These are phyloP conservation scores for Saccharomyces uvarum DNA, from an alignment of 1,139 yeast genomes.

Conservation along the genomic window DNA sequence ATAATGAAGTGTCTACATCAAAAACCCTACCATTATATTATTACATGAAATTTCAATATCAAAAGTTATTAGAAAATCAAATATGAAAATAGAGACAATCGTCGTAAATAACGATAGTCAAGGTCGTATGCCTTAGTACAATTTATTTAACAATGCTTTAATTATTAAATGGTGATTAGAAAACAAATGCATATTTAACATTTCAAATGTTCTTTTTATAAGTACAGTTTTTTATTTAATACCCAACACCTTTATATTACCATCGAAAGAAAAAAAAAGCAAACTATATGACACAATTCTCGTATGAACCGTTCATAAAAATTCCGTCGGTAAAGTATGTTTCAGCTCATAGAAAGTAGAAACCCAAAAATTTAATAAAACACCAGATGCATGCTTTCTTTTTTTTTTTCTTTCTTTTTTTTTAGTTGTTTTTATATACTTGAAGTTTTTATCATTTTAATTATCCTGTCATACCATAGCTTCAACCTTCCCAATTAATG, in stretches of 20 bases:
- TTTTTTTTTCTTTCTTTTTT: neutral
- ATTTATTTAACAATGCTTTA: neutral
- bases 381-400: neutral
- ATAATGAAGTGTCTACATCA: neutral
- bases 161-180: neutral
- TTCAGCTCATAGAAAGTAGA: neutral
- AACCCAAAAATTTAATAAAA: neutral
- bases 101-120: neutral
- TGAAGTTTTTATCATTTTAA: neutral
- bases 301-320: neutral
- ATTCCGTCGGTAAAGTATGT: neutral
- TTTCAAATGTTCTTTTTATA: neutral
- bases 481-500: slow-evolving; percentile 14
- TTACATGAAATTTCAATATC: neutral
- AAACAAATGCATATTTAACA: neutral
- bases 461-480: neutral
- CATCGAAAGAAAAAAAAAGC: neutral
- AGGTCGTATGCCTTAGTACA: no score
- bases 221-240: neutral
- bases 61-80: neutral
- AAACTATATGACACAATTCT: neutral
- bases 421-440: neutral
- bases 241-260: neutral
- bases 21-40: neutral
- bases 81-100: neutral